Conservation (phyloP, 2,329 filamentous ascomycete species). For the Aspergillus hiratsukae region DNA sequence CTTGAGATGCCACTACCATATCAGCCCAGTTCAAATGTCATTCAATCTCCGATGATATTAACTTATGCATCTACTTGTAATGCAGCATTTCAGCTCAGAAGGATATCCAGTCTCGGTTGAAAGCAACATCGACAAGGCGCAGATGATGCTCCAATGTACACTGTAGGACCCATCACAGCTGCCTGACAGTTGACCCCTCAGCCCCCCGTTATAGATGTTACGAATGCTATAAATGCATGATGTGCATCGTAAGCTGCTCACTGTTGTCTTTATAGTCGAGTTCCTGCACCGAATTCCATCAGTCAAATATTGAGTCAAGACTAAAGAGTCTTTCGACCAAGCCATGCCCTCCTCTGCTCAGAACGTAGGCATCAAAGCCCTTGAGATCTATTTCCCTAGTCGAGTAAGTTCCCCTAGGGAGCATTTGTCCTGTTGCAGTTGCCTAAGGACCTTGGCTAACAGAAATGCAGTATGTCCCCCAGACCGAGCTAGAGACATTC, state of each 20-base stretch:
- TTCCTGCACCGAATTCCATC: not conserved
- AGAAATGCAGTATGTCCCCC: conserved; percentile 67
- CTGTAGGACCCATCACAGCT: not conserved
- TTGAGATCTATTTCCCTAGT: conserved; percentile 82
- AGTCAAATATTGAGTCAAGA: not conserved
- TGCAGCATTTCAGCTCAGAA: not conserved
- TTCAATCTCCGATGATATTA: not conserved
- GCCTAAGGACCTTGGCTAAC: conserved; percentile 10
- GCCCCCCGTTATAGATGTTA: not conserved
- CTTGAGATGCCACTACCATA: not conserved
- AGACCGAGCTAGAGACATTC: conserved; percentile 77
- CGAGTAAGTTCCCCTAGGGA: conserved; percentile 59
- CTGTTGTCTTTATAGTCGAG: not conserved
- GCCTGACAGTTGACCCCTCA: not conserved
- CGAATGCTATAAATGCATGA: not conserved
- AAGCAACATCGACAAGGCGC: not conserved
- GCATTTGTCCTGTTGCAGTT: not conserved
- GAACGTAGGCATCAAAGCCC: conserved; percentile 90
- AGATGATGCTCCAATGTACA: not conserved
- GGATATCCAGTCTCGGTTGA: not conserved
- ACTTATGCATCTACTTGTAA: not conserved
- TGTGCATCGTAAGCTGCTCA: not conserved
- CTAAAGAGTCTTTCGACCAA: not conserved
- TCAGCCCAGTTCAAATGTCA: not conserved
- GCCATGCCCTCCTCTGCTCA: conserved; percentile 71